Conservation (phyloP, 768 basidiomycete genomes). For the Baorangia bicolor region DNA sequence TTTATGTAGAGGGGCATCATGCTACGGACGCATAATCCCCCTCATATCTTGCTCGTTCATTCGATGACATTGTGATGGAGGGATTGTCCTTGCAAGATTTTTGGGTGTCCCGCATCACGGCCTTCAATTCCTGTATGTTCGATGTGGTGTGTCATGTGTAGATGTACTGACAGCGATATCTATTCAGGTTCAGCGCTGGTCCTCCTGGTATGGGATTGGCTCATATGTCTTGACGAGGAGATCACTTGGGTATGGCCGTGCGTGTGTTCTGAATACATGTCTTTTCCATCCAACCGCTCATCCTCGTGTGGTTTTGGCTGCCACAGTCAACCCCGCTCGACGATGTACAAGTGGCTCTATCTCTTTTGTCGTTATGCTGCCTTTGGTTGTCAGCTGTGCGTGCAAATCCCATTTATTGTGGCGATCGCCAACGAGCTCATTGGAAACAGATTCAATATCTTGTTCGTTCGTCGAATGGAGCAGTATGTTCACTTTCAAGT, state of each 20-base stretch:
- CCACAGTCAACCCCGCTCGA: background rate
- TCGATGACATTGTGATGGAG: no score
- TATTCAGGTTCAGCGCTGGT: conserved; percentile 1
- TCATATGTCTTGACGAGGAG: conserved; percentile 7
- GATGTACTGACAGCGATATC: background rate
- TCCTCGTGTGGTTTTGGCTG: no score
- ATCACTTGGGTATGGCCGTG: conserved; percentile 8
- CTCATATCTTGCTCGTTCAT: no score
- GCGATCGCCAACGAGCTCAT: no score
- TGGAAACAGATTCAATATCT: background rate
- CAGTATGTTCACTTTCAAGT: background rate
- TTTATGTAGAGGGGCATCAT: no score
- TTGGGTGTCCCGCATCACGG: no score
- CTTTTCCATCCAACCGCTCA: background rate
- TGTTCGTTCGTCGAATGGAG: conserved; percentile 7
- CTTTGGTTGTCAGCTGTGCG: conserved; percentile 9
- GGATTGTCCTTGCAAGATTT: no score
- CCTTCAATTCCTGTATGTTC: no score
- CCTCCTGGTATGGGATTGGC: conserved; percentile 10
- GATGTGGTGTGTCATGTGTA: no score
- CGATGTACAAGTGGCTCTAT: conserved; percentile 7
- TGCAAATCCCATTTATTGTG: background rate
- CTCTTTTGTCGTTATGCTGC: conserved; percentile 9
- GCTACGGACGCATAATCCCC: no score
- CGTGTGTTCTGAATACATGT: background rate